A percentile compares a stretch with the other conserved stretches of the same genome.
Evolutionary conservation across 1,284 basidiomycete genomes (phyloP).

Genomic region (Amylostereum chailletii): DNA sequence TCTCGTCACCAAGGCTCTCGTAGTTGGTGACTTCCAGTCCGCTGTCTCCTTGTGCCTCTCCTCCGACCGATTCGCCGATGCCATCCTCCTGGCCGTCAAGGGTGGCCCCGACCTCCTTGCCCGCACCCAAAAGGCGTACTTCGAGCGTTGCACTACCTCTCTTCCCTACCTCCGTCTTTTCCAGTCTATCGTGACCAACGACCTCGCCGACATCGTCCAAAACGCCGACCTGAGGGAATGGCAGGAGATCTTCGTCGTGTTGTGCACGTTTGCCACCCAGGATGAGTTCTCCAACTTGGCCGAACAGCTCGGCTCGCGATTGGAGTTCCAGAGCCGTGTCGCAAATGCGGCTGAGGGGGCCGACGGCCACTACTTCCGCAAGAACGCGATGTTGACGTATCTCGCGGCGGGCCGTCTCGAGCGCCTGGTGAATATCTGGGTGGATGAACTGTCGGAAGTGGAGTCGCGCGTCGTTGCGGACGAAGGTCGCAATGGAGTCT

Average conservation of each 20-base stretch:
- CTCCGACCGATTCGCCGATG: slow-evolving; percentile 87
- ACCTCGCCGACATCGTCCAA: slow-evolving; percentile 88
- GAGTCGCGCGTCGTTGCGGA: slow-evolving; percentile 50
- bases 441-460: slow-evolving; percentile 85
- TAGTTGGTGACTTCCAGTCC: slow-evolving; percentile 89
- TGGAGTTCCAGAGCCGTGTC: slow-evolving; percentile 76
- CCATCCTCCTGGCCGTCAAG: slow-evolving; percentile 87
- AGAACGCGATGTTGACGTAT: slow-evolving; percentile 89
- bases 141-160: slow-evolving; percentile 70
- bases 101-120: slow-evolving; percentile 87
- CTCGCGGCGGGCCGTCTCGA: slow-evolving; percentile 88
- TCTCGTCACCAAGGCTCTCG: slow-evolving; percentile 87
- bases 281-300: slow-evolving; percentile 83
- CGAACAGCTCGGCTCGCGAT: slow-evolving; percentile 86
- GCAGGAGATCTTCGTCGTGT: slow-evolving; percentile 95
- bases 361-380: slow-evolving; percentile 55
- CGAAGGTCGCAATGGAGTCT: slow-evolving; percentile 35
- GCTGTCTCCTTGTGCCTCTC: slow-evolving; percentile 91
- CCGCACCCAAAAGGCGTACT: slow-evolving; percentile 91
- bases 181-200: slow-evolving; percentile 92
- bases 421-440: slow-evolving; percentile 88
- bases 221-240: slow-evolving; percentile 94
- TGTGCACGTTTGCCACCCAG: slow-evolving; percentile 88
- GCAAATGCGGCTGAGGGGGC: slow-evolving; percentile 40
- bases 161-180: slow-evolving; percentile 90